Base-by-base conservation (phyloP, 23 red algal genomes). In the Gracilaria gracilis region DNA sequence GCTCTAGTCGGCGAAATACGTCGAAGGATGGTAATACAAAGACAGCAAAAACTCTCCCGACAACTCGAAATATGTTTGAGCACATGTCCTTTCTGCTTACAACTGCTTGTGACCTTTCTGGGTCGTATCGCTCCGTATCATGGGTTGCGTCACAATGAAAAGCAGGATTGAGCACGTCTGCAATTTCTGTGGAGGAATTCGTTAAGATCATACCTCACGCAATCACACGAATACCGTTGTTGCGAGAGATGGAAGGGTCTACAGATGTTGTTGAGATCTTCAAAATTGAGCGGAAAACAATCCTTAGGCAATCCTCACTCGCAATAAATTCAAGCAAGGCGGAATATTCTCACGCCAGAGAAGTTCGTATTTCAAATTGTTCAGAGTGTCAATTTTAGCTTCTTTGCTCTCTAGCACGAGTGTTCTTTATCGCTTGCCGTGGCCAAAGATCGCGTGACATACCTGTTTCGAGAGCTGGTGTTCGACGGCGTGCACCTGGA, bases 321-420 rank as follows among this genome's bases (percentile, higher is more conserved):
- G 29, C 70, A n/a, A 87, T 59, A 25, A 87, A 82, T 71, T 47
- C 48, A 13, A 57, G 49, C 21, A 37, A 33, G 57, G 83, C 82
- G 50, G 82, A 57, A n/a, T 82, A 82, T 75, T 73, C 82, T 55
- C 92, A 87, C 21, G 75, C 76, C 31, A 84, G 58, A 84, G 96
- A 95, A 50, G 77, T 98, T 27, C 87, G 96, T 21, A 94, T 98
- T 37, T 74, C 84, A 55, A 88, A 98, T 59, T 98, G 96, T 84
- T 64, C 87, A 61, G 91, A 98, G n/a, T 69, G 53, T 44, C 83
- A 98, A 67, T 75, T 98, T 42, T 98, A 98, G 73, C 77, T 98
- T 13, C 15, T 98, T 28, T 48, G 54, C 54, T 72, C 92, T 42
- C 49, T 95, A 23, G 75, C 81, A 16, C 83, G 96, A 12, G 75